A percentile compares a stretch with the other conserved stretches of the same genome.
Conservation (phyloP, 1,284 basidiomycete genomes). For the Ustilago curta region DNA sequence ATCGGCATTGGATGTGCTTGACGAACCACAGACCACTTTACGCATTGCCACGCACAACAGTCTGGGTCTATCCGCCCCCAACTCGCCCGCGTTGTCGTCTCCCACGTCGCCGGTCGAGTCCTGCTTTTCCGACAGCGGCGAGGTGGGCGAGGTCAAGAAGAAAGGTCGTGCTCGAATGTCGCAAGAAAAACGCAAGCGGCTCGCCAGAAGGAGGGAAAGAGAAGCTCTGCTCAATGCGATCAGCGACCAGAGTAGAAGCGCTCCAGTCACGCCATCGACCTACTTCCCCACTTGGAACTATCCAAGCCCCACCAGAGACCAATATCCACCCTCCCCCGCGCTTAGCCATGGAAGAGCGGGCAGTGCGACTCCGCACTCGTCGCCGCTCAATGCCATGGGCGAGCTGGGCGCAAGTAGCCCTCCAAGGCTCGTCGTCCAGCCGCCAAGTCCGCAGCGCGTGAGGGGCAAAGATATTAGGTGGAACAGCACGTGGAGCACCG, state of each 20-base stretch:
- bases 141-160: slow-evolving; percentile 16
- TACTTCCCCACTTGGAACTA: too few relatives aligned
- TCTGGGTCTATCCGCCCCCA: slow-evolving; percentile 14
- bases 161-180: slow-evolving; percentile 60
- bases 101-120: slow-evolving; percentile 29
- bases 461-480: background rate
- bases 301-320: too few relatives aligned
- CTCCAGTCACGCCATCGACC: too few relatives aligned
- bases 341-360: too few relatives aligned
- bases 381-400: background rate
- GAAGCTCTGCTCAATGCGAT: slow-evolving; percentile 44
- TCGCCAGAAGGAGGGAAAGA: slow-evolving; percentile 52
- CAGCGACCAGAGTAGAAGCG: background rate
- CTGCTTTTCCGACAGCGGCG: slow-evolving; percentile 30
- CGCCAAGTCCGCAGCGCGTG: slow-evolving; percentile 32
- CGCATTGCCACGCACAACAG: slow-evolving; percentile 15
- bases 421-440: slow-evolving; percentile 40
- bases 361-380: too few relatives aligned
- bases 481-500: background rate
- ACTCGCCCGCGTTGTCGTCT: slow-evolving; percentile 26
- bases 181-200: slow-evolving; percentile 57
- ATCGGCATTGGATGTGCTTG: slow-evolving; percentile 40
- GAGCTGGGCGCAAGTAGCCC: slow-evolving; percentile 3
- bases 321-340: too few relatives aligned
- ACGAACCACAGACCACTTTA: slow-evolving; percentile 18